Evolutionary conservation across 2,329 filamentous ascomycete genomes (phyloP).

Genomic region (Fusarium longipes): DNA sequence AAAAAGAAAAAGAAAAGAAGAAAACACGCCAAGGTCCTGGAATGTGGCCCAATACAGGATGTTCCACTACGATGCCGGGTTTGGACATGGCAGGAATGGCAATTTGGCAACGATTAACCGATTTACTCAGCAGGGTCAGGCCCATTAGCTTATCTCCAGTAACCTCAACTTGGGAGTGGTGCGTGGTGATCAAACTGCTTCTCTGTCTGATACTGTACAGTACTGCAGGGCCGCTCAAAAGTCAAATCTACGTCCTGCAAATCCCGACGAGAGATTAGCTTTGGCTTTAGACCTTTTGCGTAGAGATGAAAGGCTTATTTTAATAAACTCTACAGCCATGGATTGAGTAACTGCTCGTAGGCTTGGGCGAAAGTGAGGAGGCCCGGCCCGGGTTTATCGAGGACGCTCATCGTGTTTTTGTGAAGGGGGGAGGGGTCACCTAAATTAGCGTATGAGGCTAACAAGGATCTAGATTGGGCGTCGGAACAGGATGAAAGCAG

Average conservation of each 20-base stretch:
- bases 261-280: not conserved
- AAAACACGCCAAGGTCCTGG: constrained; percentile 12
- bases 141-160: not conserved
- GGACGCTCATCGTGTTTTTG: not conserved
- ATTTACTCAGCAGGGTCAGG: not conserved
- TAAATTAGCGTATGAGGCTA: constrained; percentile 11
- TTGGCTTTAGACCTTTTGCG: constrained; percentile 5
- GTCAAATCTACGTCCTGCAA: constrained; percentile 4
- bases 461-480: not conserved
- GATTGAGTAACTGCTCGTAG: constrained; percentile 4
- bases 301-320: constrained; percentile 6
- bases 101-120: constrained; percentile 19
- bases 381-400: constrained; percentile 11
- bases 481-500: not conserved
- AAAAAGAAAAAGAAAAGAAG: not conserved
- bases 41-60: constrained; percentile 15
- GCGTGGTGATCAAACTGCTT: not conserved
- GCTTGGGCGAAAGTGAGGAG: not conserved
- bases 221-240: too few relatives aligned
- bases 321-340: not conserved
- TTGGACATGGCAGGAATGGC: constrained; percentile 34
- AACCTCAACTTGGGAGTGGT: not conserved
- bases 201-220: not conserved
- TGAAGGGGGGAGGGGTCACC: not conserved
- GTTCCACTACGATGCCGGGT: constrained; percentile 27